Percentiles rank a stretch among this genome's conserved stretches.
Conservation (phyloP, 2,329 filamentous ascomycete species). For the Penicillium sp. region DNA sequence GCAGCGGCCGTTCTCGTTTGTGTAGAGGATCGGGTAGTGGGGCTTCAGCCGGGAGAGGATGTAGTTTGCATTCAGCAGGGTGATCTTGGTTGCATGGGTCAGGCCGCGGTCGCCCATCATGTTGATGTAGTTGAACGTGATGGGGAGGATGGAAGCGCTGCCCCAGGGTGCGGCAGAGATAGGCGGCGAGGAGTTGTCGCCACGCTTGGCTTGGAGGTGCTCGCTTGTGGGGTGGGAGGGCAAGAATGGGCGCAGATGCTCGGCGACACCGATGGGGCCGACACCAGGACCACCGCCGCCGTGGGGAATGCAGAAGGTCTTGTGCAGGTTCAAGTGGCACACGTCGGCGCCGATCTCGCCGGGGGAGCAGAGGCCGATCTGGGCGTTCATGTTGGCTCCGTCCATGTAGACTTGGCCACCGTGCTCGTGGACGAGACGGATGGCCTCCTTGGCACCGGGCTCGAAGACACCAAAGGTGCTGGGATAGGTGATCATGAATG, state of each 20-base stretch:
- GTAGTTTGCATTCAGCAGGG: conserved; percentile 96
- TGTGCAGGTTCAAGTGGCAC: conserved; percentile 95
- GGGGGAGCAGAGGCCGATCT: conserved; percentile 91
- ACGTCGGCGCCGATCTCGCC: conserved; percentile 95
- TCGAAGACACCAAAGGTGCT: conserved; percentile 95
- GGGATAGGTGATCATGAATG: conserved; percentile 96
- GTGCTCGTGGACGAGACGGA: conserved; percentile 78
- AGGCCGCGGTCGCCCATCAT: conserved; percentile 85
- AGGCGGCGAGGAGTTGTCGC: conserved; percentile 56
- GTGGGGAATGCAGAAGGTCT: conserved; percentile 98
- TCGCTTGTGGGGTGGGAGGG: conserved; percentile 67
- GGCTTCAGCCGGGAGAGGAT: conserved; percentile 81
- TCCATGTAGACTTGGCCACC: conserved; percentile 98
- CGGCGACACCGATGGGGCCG: conserved; percentile 87
- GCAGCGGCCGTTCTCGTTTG: conserved; percentile 81
- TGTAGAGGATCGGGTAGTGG: conserved; percentile 91
- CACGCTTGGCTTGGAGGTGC: conserved; percentile 40
- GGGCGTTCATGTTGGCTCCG: conserved; percentile 97
- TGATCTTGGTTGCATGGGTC: conserved; percentile 85
- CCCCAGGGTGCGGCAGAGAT: conserved; percentile 83
- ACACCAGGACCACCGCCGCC: conserved; percentile 92
- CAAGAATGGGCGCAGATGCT: conserved; percentile 73
- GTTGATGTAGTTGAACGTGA: conserved; percentile 92
- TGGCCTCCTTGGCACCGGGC: conserved; percentile 80
- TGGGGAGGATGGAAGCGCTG: conserved; percentile 86